Percentiles rank a stretch among this genome's conserved stretches.
These are phyloP conservation scores for Sanguinoderma infundibulare DNA, from an alignment of 1,284 basidiomycete species.

Conservation along the genomic window DNA sequence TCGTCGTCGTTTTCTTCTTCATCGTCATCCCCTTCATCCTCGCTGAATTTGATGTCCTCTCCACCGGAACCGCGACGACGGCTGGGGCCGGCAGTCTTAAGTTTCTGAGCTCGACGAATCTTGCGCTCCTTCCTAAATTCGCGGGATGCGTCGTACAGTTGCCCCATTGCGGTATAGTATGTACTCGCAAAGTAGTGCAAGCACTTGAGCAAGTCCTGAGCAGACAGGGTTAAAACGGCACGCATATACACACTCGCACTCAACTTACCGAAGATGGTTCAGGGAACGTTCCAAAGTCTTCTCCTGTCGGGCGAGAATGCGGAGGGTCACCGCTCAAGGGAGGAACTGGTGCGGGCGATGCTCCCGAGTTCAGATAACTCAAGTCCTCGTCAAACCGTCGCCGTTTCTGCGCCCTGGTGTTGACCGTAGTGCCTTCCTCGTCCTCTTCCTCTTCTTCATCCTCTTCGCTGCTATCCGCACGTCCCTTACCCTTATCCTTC, in stretches of 20 bases:
- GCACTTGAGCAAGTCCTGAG: conserved; percentile 70
- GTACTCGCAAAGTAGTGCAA: conserved; percentile 69
- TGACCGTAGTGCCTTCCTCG: conserved; percentile 6
- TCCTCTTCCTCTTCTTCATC: conserved; percentile 24
- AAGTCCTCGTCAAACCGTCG: conserved; percentile 45
- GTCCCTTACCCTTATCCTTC: conserved; percentile 35
- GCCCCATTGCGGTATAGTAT: conserved; percentile 64
- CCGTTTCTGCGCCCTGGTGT: conserved; percentile 41
- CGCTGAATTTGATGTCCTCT: neutral
- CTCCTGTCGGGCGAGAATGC: neutral
- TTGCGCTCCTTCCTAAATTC: conserved; percentile 50
- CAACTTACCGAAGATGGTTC: conserved; percentile 54
- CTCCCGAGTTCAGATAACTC: conserved; percentile 36
- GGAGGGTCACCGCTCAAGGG: neutral
- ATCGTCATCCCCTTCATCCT: conserved; percentile 13
- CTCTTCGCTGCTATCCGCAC: conserved; percentile 17
- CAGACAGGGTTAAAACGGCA: neutral
- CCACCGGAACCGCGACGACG: neutral
- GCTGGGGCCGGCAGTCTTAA: neutral
- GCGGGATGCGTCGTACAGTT: conserved; percentile 55
- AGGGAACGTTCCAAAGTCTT: conserved; percentile 19
- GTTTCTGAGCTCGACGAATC: conserved; percentile 19
- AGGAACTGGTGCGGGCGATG: conserved; percentile 4
- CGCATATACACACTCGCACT: neutral
- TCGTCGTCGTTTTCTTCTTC: conserved; percentile 17